phyloP scores from a whole-genome alignment of 495 filamentous ascomycete species.

The Viridothelium virens region DNA sequence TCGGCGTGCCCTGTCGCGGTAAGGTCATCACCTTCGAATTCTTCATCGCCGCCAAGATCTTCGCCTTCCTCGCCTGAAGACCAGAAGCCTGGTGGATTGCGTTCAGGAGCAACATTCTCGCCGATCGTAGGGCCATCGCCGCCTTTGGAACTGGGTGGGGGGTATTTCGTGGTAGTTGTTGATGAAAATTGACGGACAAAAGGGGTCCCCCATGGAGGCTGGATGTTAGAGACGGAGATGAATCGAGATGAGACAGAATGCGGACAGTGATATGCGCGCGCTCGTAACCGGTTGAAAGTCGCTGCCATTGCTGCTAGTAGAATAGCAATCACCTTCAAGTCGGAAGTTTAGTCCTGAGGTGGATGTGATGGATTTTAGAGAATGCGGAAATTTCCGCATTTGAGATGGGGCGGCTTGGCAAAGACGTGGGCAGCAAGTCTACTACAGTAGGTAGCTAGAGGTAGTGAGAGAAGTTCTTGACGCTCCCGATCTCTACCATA shows the following conservation, averaged over 20 bases:
- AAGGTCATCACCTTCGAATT: conserved; percentile 73
- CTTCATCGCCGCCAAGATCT: conserved; percentile 49
- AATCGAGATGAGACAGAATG: conserved; percentile 35
- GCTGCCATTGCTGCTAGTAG: conserved; percentile 34
- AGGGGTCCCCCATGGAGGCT: not conserved
- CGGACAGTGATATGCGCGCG: conserved; percentile 26
- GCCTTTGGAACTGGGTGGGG: not conserved
- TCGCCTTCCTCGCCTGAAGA: conserved; percentile 46
- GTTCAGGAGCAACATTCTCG: conserved; percentile 5
- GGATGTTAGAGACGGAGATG: conserved; percentile 19
- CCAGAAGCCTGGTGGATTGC: conserved; percentile 36
- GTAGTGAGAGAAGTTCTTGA: no score
- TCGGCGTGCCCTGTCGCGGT: conserved; percentile 71
- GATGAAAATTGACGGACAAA: not conserved
- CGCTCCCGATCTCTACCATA: not conserved
- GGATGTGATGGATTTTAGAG: not conserved
- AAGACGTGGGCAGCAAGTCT: not conserved
- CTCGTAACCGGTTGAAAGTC: conserved; percentile 30
- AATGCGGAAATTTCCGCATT: conserved; percentile 3
- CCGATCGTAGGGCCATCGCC: not conserved
- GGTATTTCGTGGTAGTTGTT: not conserved
- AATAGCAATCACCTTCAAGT: not conserved
- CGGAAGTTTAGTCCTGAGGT: not conserved
- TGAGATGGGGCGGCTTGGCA: not conserved
- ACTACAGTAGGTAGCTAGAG: not conserved